Base-by-base conservation (phyloP, 352 stramenopile species). In the Globisporangium ultimum region DNA sequence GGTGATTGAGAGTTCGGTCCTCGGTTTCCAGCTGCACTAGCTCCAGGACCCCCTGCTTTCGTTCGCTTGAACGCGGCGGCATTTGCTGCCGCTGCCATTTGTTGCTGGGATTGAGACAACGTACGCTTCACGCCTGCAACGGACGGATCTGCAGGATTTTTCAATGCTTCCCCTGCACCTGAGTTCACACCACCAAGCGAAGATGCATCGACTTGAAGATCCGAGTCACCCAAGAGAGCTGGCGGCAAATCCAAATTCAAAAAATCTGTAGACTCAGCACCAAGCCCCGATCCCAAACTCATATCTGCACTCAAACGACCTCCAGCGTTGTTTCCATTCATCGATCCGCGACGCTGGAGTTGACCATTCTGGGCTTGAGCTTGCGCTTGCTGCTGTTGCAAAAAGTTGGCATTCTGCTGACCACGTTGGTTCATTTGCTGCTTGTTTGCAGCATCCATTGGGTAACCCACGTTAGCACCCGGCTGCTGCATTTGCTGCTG, bases 61-160 rank as follows among this genome's bases (percentile, higher is more conserved):
- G 80, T 91, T 46, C 81, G 81, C 72, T 93, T 93, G 61, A 93
- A 91, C 21, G 84, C 81, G 32, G 72, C 81, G 18, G 79, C 81
- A 60, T 93, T 93, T 60, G 84, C 84, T 32, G 84, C 84, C 34
- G 78, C 78, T 40, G 81, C 84, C 80, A 93, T 88, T 52, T 89
- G 80, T 68, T 91, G 84, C 74, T 93, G 84, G 43, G 80, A 83
- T 66, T 91, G 84, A 46, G 81, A 81, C 18, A 93, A 61, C 34
- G 81, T 91, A 42, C 84, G 74, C 72, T 93, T 93, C 22, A 76
- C 58, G 36, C 79, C 79, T 36, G 67, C 53, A 53, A 64, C 38
- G 46, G 56, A 53, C 2, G 48, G 43, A 50, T 76, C 63, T 20
- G 61, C 71, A 36, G 58, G 63, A 28, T 60, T 72, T 60, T 80